Percentiles rank a stretch among this genome's conserved stretches.
Conservation (phyloP, 192 early-diverging fungal species). For the Podila minutissima region DNA sequence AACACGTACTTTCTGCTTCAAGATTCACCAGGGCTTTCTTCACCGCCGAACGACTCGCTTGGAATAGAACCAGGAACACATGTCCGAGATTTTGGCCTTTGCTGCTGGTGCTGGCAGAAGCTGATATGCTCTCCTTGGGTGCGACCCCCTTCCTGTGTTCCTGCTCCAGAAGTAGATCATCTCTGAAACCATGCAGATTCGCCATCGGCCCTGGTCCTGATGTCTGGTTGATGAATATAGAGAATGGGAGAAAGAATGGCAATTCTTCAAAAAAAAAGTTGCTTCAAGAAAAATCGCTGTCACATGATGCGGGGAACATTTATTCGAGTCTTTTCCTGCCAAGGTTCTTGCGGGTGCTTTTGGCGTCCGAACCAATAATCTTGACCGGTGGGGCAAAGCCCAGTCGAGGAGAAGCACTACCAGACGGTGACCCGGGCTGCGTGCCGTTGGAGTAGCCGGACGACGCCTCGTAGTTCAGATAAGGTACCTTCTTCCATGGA, state of each 20-base stretch:
- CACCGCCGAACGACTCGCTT: constrained; percentile 21
- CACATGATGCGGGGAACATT: neutral
- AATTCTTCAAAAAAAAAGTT: neutral
- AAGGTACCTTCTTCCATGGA: constrained; percentile 63
- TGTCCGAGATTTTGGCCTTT: constrained; percentile 14
- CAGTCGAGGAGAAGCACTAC: constrained; percentile 16
- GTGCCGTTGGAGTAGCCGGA: constrained; percentile 7
- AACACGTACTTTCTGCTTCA: constrained; percentile 13
- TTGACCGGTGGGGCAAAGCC: constrained; percentile 22
- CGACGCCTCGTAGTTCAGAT: constrained; percentile 53
- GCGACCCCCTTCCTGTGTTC: neutral
- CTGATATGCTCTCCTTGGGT: neutral
- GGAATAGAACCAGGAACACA: constrained; percentile 28
- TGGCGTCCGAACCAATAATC: constrained; percentile 46
- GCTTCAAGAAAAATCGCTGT: neutral
- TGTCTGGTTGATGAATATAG: neutral
- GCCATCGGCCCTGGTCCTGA: neutral
- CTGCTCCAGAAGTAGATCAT: constrained; percentile 11
- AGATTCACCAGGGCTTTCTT: constrained; percentile 13
- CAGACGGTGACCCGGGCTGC: constrained; percentile 7
- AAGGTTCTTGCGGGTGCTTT: constrained; percentile 39
- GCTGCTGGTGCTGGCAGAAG: neutral
- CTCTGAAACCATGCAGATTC: constrained; percentile 14
- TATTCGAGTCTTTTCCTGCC: constrained; percentile 29
- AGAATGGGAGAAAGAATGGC: neutral